Conservation (phyloP, 805 yeast species). For the Ogataea polymorpha region DNA sequence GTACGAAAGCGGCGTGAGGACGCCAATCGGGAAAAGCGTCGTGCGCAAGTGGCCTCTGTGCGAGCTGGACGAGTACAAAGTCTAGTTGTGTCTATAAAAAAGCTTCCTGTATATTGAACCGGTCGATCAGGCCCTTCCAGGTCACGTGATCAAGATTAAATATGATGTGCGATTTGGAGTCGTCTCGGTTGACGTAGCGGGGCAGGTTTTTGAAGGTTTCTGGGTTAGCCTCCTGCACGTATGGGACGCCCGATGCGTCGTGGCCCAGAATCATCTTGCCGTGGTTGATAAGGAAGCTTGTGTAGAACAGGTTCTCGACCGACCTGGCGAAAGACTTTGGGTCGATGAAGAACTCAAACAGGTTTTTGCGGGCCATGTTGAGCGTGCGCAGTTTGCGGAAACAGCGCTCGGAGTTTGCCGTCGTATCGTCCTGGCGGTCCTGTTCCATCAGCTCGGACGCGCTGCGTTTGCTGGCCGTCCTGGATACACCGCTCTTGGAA, state of each 20-base stretch:
- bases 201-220: slow-evolving; percentile 23
- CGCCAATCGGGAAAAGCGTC: slow-evolving; percentile 59
- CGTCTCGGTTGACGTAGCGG: slow-evolving; percentile 22
- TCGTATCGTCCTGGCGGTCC: slow-evolving; percentile 54
- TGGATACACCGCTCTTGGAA: slow-evolving; percentile 33
- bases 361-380: slow-evolving; percentile 44
- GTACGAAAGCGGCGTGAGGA: slow-evolving; percentile 52
- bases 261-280: slow-evolving; percentile 57
- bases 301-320: slow-evolving; percentile 79
- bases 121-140: slow-evolving; percentile 58
- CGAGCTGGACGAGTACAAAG: slow-evolving; percentile 37
- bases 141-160: slow-evolving; percentile 65
- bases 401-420: slow-evolving; percentile 57
- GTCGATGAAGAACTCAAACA: slow-evolving; percentile 67
- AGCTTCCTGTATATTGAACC: slow-evolving; percentile 52
- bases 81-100: slow-evolving; percentile 28
- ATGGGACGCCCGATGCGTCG: slow-evolving; percentile 41
- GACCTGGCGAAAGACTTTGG: slow-evolving; percentile 75
- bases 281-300: slow-evolving; percentile 77
- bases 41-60: slow-evolving; percentile 79
- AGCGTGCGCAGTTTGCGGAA: slow-evolving; percentile 32
- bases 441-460: slow-evolving; percentile 48
- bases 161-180: slow-evolving; percentile 57
- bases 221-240: slow-evolving; percentile 26
- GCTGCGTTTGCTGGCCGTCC: slow-evolving; percentile 54